Evolutionary conservation across 192 early-diverging fungal genomes (phyloP).

Genomic region (Nowakowskiella sp.): DNA sequence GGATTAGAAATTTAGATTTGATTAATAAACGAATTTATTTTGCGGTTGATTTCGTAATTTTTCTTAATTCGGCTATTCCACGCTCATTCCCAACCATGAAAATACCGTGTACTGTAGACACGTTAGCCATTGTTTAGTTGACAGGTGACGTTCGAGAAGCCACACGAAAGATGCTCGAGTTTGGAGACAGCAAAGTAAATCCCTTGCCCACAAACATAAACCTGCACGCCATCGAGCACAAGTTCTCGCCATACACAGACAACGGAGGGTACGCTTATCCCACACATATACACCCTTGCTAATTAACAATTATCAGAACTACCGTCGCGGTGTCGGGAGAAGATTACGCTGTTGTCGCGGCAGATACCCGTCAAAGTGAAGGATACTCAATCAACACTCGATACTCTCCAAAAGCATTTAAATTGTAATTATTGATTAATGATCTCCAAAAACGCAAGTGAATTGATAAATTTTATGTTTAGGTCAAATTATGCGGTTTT

Average conservation of each 20-base stretch:
- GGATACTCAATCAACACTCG: constrained; percentile 94
- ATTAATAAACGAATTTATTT: too few species aligned
- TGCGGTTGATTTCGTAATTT: too few species aligned
- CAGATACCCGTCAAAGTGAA: constrained; percentile 90
- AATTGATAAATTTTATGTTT: neutral
- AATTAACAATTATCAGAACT: constrained; percentile 46
- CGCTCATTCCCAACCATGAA: too few species aligned
- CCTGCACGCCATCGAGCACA: too few species aligned
- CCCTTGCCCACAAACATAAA: too few species aligned
- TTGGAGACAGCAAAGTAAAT: too few species aligned
- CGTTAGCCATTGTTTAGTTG: too few species aligned
- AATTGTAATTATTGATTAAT: constrained; percentile 42
- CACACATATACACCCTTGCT: neutral
- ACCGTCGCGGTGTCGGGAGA: constrained; percentile 87
- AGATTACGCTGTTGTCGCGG: constrained; percentile 90
- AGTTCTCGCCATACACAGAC: constrained; percentile 87
- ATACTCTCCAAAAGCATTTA: constrained; percentile 82
- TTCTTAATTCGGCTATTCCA: too few species aligned
- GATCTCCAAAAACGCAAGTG: neutral
- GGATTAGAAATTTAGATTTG: too few species aligned
- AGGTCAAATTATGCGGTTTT: constrained; percentile 77
- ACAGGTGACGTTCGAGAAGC: too few species aligned
- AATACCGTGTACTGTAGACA: too few species aligned
- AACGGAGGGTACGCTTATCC: constrained; percentile 50
- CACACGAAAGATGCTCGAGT: too few species aligned